Evolutionary conservation across 495 filamentous ascomycete genomes (phyloP), one percentile per base, ranked within the genome.

Genomic region (Annulohypoxylon bovei): DNA sequence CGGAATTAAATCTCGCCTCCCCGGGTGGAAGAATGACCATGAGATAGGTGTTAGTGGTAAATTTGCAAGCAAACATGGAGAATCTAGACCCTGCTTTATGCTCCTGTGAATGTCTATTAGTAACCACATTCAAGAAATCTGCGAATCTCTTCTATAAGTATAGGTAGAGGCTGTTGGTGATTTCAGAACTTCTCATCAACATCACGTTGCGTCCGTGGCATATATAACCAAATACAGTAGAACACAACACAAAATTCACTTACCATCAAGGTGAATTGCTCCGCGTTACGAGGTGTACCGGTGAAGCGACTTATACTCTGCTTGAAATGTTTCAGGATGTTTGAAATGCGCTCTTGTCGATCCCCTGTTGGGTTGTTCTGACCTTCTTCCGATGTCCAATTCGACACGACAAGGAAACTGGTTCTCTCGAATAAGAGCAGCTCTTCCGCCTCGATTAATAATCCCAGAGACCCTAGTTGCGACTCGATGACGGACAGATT

Each of bases 281-380:
- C 85, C 9, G 85, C 82, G 61, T 86, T 86, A 52, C 85, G 83
- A 30, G 82, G 84, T 16, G 82, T 85, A 40, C 83, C 82, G 16
- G 84, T 84, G 65, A 81, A 84, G 50, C 81, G 79, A 46, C 79
- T 82, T 40, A 85, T 85, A 53, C 80, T 84, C 76, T 97, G 94
- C 81, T 98, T 98, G 81, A 97, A 97, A 39, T 93, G 92, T 79
- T 99, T 99, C 77, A 99, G 91, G 76, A 99, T 97, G 77, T 97
- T 98, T 53, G 88, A 92, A 61, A 99, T 89, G 65, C 95, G 91
- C 82, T 99, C 95, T 75, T 96, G 95, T 11, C 95, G 91, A 80
- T 98, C 95, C 44, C 89, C 89, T 62, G 89, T 93, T 5, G 96
- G 95, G 76, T 99, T 98, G 35, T 88, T 78, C 25, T 87, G 85